Evolutionary conservation across 108 stramenopile genomes (phyloP).

Genomic region (Cyclostephanos tholiformis): DNA sequence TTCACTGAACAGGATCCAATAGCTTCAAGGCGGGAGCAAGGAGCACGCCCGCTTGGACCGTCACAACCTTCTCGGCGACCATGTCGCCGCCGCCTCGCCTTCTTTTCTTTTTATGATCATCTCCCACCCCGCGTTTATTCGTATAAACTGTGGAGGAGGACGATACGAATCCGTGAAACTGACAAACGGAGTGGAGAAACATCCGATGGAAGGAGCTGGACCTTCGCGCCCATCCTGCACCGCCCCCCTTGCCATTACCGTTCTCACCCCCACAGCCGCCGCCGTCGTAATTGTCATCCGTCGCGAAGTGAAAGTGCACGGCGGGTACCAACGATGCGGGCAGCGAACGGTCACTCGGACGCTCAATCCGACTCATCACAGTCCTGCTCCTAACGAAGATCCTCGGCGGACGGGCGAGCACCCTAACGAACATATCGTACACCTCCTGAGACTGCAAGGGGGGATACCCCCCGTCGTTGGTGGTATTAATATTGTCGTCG

Average conservation of each 20-base stretch:
- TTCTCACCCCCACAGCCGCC: neutral
- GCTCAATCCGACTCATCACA: neutral
- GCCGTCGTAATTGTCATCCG: neutral
- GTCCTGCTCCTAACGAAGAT: neutral
- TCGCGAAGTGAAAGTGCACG: conserved; percentile 26
- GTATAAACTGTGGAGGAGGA: conserved; percentile 26
- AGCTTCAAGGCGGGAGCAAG: conserved; percentile 17
- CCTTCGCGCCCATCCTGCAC: conserved; percentile 2
- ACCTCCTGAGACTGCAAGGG: conserved; percentile 10
- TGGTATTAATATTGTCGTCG: neutral
- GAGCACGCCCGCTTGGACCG: conserved; percentile 19
- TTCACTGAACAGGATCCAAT: conserved; percentile 16
- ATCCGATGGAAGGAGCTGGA: conserved; percentile 76
- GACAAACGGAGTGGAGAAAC: conserved; percentile 77
- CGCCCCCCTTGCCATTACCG: neutral
- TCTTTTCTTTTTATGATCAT: neutral
- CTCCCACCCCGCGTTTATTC: neutral
- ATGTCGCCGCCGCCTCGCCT: neutral
- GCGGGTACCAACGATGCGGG: conserved; percentile 20
- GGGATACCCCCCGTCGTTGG: neutral
- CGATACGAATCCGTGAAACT: conserved; percentile 77
- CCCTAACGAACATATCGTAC: conserved; percentile 9
- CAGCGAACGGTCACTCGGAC: neutral
- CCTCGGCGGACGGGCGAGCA: conserved; percentile 19
- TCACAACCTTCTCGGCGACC: conserved; percentile 19